A percentile compares a stretch with the other conserved stretches of the same genome.
Conservation (phyloP, 2,329 filamentous ascomycete genomes). For the Aureobasidium mangrovei region DNA sequence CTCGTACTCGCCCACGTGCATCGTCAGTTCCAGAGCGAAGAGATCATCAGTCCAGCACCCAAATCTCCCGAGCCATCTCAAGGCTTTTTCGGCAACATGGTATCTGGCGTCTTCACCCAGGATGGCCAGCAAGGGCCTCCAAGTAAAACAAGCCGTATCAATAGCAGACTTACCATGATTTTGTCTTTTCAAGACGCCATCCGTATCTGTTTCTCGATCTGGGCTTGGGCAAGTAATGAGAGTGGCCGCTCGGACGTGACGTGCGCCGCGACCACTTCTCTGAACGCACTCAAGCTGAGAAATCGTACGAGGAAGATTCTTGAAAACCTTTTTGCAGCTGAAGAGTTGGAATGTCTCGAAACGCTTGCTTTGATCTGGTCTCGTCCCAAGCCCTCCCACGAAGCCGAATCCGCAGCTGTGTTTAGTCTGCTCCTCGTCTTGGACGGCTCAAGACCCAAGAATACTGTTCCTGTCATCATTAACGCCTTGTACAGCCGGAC, state of each 20-base stretch:
- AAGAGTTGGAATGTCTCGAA: constrained; percentile 87
- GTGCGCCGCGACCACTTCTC: constrained; percentile 70
- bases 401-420: constrained; percentile 44
- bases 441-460: constrained; percentile 81
- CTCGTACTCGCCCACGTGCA: constrained; percentile 82
- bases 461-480: constrained; percentile 88
- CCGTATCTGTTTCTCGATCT: constrained; percentile 83
- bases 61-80: constrained; percentile 79
- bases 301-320: constrained; percentile 80
- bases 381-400: constrained; percentile 33
- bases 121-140: constrained; percentile 53
- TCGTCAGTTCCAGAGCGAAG: constrained; percentile 58
- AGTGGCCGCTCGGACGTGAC: constrained; percentile 50
- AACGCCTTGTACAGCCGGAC: constrained; percentile 94
- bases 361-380: constrained; percentile 82
- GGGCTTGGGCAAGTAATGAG: constrained; percentile 76
- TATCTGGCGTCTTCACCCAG: constrained; percentile 78
- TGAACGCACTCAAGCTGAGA: constrained; percentile 83
- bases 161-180: constrained; percentile 84
- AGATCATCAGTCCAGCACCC: constrained; percentile 55
- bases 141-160: constrained; percentile 75
- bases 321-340: constrained; percentile 86
- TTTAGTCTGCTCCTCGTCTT: constrained; percentile 84
- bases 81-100: constrained; percentile 89
- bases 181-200: constrained; percentile 97